Percentiles rank a stretch among this genome's conserved stretches.
phyloP scores from a whole-genome alignment of 371 early-diverging fungal genomes.

The Rhizomucor miehei region DNA sequence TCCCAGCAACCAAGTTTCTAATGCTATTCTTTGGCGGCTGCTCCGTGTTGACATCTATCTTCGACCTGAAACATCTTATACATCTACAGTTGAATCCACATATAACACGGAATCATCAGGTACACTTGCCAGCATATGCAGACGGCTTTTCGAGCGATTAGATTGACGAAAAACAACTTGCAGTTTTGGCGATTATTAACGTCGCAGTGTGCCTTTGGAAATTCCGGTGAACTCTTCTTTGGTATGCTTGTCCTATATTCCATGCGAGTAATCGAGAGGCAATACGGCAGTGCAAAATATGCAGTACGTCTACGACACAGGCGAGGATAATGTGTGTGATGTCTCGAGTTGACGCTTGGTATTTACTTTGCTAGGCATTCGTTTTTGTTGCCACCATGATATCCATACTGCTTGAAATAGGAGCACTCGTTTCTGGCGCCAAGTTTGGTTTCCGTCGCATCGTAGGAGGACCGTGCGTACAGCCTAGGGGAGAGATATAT shows the following conservation, averaged over 20 bases:
- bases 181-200: slow-evolving; percentile 64
- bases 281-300: slow-evolving; percentile 70
- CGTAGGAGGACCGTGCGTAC: slow-evolving; percentile 63
- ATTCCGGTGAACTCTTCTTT: slow-evolving; percentile 66
- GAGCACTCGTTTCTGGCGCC: slow-evolving; percentile 45
- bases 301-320: slow-evolving; percentile 29
- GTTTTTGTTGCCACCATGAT: slow-evolving; percentile 48
- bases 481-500: not conserved
- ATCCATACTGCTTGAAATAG: slow-evolving; percentile 56
- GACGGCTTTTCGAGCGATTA: not conserved
- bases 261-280: slow-evolving; percentile 71
- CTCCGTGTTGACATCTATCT: slow-evolving; percentile 56
- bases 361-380: slow-evolving; percentile 48
- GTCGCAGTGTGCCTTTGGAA: slow-evolving; percentile 60
- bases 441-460: slow-evolving; percentile 49
- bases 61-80: slow-evolving; percentile 52
- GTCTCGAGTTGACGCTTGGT: not conserved
- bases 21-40: slow-evolving; percentile 54
- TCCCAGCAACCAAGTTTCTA: slow-evolving; percentile 66
- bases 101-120: slow-evolving; percentile 65
- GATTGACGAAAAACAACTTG: not conserved
- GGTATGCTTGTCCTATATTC: slow-evolving; percentile 65
- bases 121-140: slow-evolving; percentile 20
- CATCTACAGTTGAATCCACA: slow-evolving; percentile 68
- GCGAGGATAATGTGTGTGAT: not conserved